These are phyloP conservation scores for Nymphaea colorata DNA, from an alignment of 164 flowering plant genomes.

Conservation along the genomic window DNA sequence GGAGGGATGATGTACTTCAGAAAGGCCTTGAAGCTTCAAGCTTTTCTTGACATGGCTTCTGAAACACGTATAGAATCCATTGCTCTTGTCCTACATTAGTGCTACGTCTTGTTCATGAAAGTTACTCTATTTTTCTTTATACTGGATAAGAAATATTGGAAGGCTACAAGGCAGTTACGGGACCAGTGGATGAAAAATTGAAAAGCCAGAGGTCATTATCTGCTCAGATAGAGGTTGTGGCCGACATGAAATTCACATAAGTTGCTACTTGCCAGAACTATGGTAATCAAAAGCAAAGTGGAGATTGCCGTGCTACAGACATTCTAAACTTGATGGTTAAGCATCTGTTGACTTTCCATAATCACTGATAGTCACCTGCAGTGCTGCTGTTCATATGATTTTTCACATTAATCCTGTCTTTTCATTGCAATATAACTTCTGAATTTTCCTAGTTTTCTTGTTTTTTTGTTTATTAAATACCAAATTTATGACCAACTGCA, in stretches of 20 bases:
- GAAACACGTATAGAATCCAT: slow-evolving; percentile 35
- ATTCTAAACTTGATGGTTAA: slow-evolving; percentile 93
- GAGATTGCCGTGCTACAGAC: slow-evolving; percentile 94
- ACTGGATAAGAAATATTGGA: slow-evolving; percentile 56
- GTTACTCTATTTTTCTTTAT: slow-evolving; percentile 5
- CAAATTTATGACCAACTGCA: too few relatives aligned
- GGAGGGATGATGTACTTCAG: slow-evolving; percentile 99
- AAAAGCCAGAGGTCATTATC: slow-evolving; percentile 71
- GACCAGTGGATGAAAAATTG: slow-evolving; percentile 69
- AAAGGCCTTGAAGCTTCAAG: slow-evolving; percentile 89
- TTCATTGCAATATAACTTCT: too few relatives aligned
- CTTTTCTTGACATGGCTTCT: slow-evolving; percentile 91
- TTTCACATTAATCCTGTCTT: neutral
- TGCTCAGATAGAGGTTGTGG: slow-evolving; percentile 83
- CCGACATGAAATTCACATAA: slow-evolving; percentile 95
- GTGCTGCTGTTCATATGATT: slow-evolving; percentile 1
- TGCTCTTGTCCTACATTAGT: neutral
- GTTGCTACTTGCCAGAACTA: slow-evolving; percentile 95
- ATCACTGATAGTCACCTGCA: neutral
- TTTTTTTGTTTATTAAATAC: too few relatives aligned
- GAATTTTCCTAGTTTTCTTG: too few relatives aligned
- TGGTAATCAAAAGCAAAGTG: slow-evolving; percentile 87
- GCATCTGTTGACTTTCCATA: slow-evolving; percentile 34
- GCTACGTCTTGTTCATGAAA: neutral
- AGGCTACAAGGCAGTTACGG: slow-evolving; percentile 79